Base-by-base conservation (phyloP, 2,329 filamentous ascomycete genomes). In the Calonectria hongkongensis region DNA sequence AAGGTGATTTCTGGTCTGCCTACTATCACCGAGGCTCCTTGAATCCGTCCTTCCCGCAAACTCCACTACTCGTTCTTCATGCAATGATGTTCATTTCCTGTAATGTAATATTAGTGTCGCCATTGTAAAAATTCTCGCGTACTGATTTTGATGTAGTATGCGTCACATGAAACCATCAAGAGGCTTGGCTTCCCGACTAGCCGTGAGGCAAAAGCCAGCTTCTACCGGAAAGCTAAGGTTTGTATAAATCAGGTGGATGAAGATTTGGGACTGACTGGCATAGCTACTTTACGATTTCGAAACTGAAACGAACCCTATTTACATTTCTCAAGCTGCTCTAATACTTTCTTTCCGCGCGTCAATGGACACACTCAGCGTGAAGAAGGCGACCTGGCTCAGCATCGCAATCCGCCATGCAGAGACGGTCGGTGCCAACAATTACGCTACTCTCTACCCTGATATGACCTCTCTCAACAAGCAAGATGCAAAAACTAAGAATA, bases 201-300 rank as follows among this genome's bases (percentile, higher is more conserved):
- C 39, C 48, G 43, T 3, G 28, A 50, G n/a, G 68, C 68, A 9
- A 48, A 50, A 21, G 28, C 27, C 4, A 33, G 39, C 41, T 66
- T 66, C 30, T 66, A 71, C 16, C 27, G 43, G 7, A 45, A 43
- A 10, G 62, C 68, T 5, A 71, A 86, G 79, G 82, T 65, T 13
- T 21, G 54, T 33, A 39, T 16, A 6, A 18, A 5, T 5, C 18
- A 2, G 25, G 2, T 21, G 3, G 9, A 36, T 43, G 0, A 1
- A 6, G 28, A 27, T 18, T 10, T 7, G 1, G 4, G 15, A 18
- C 62, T 60, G 13, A 60, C 45, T n/a, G 3, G 4, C 28, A 6
- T 2, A 65, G 62, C 41, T 86, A 9, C 80, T 87, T 39, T 85
- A 84, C 74, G 86, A 87, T 71, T 84, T 87, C 54, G 85, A 86